Percentiles rank a stretch among this genome's conserved stretches.
Evolutionary conservation across 225 moss, liverwort and hornwort species (phyloP).

Genomic region (Takakia lepidozioides): DNA sequence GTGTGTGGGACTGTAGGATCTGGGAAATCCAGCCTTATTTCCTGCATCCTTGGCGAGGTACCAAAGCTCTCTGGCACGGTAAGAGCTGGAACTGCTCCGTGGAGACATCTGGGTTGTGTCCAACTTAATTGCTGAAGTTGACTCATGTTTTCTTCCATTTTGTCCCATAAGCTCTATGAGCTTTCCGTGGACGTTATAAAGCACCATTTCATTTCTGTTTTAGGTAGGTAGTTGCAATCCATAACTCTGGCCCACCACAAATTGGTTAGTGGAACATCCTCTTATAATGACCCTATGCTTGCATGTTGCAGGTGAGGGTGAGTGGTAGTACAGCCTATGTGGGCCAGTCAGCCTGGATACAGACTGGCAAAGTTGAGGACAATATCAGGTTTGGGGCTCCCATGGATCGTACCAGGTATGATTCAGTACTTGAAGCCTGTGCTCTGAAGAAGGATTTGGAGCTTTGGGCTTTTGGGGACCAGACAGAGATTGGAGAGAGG

Average conservation of each 20-base stretch:
- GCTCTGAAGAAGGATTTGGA: slow-evolving; percentile 55
- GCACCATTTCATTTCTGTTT: no score
- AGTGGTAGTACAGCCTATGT: slow-evolving; percentile 58
- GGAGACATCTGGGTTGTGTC: not conserved
- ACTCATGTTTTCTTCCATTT: no score
- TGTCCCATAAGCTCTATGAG: no score
- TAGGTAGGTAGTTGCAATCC: no score
- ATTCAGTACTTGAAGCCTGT: slow-evolving; percentile 37
- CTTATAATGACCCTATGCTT: no score
- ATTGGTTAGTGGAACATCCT: no score
- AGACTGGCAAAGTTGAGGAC: slow-evolving; percentile 54
- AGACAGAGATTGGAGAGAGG: slow-evolving; percentile 80
- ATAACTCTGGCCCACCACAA: no score
- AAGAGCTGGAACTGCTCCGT: slow-evolving; percentile 5
- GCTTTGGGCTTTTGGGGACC: slow-evolving; percentile 58
- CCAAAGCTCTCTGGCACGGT: slow-evolving; percentile 43
- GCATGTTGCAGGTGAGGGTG: slow-evolving; percentile 39
- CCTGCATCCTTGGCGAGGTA: slow-evolving; percentile 47
- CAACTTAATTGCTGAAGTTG: no score
- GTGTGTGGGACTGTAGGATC: slow-evolving; percentile 52
- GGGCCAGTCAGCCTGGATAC: slow-evolving; percentile 75
- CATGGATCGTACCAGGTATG: slow-evolving; percentile 38
- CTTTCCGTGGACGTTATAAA: no score
- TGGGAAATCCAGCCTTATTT: slow-evolving; percentile 58
- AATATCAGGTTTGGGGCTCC: slow-evolving; percentile 54